Conservation (phyloP, 1,284 basidiomycete species). For the Agaricales sp. region DNA sequence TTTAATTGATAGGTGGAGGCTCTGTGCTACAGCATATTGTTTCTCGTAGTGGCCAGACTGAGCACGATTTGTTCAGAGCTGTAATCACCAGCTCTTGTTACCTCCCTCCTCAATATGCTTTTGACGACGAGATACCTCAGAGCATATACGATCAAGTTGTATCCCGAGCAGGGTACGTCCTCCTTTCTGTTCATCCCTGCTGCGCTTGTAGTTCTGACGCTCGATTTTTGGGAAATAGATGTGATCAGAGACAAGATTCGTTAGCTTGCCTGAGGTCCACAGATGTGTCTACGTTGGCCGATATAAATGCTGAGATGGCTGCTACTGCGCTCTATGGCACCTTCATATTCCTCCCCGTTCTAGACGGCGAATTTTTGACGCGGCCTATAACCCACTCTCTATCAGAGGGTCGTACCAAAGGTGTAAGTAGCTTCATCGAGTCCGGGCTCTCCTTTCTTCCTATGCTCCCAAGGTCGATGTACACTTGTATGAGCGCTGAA, state of each 20-base stretch:
- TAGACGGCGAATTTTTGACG: neutral
- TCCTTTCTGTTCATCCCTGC: neutral
- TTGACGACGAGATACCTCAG: neutral
- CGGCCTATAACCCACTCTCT: neutral
- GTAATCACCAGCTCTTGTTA: neutral
- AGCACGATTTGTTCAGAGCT: neutral
- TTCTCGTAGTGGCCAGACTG: neutral
- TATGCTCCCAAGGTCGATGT: too few species aligned
- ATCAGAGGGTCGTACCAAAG: neutral
- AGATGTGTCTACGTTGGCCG: neutral
- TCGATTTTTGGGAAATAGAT: neutral
- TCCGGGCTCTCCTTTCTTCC: neutral
- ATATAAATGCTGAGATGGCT: neutral
- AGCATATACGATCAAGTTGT: neutral
- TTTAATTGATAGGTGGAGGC: neutral
- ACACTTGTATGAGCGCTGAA: too few species aligned
- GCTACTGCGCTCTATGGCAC: neutral
- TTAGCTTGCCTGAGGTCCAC: neutral
- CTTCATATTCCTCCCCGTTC: neutral
- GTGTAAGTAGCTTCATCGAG: neutral
- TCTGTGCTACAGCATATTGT: neutral
- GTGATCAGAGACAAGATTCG: neutral
- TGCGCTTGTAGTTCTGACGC: too few species aligned
- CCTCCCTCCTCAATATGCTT: neutral
- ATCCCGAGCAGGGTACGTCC: neutral